Evolutionary conservation across 768 basidiomycete genomes (phyloP).

Genomic region (Baorangia bicolor): DNA sequence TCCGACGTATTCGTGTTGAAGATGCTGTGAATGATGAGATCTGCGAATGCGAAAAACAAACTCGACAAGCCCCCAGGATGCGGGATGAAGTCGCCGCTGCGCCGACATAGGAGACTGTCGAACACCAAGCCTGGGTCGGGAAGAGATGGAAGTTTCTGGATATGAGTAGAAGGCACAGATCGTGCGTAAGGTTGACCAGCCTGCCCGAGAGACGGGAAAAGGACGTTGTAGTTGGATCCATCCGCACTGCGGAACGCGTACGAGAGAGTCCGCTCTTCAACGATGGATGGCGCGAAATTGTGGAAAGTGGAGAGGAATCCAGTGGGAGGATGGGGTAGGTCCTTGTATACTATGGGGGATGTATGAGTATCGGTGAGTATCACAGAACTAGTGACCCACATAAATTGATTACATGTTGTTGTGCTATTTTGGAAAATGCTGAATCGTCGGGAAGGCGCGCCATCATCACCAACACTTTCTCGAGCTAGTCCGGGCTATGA

Average conservation of each 20-base stretch:
- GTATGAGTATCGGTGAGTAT: background rate
- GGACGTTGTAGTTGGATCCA: conserved; percentile 59
- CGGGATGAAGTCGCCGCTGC: conserved; percentile 37
- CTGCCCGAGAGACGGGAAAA: conserved; percentile 53
- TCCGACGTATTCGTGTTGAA: conserved; percentile 57
- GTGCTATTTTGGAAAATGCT: conserved; percentile 35
- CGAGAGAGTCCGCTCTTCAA: conserved; percentile 21
- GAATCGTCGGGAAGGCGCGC: conserved; percentile 43
- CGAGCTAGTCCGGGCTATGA: conserved; percentile 47
- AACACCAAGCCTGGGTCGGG: conserved; percentile 71
- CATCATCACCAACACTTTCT: conserved; percentile 60
- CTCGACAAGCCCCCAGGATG: conserved; percentile 73
- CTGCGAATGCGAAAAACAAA: conserved; percentile 77
- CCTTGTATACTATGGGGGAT: conserved; percentile 60
- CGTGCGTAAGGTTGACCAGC: conserved; percentile 69
- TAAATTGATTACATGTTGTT: conserved; percentile 51
- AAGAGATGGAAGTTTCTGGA: conserved; percentile 44
- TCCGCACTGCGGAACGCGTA: conserved; percentile 61
- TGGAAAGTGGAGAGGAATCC: conserved; percentile 43
- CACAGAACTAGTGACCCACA: conserved; percentile 43
- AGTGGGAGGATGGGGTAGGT: conserved; percentile 73
- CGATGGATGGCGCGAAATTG: background rate
- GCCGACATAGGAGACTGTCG: conserved; percentile 58
- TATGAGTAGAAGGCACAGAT: conserved; percentile 52
- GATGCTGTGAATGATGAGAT: conserved; percentile 70